A percentile compares a stretch with the other conserved stretches of the same genome.
These are phyloP conservation scores for Rachicladosporium sp. DNA, from an alignment of 2,329 filamentous ascomycete genomes.

Conservation along the genomic window DNA sequence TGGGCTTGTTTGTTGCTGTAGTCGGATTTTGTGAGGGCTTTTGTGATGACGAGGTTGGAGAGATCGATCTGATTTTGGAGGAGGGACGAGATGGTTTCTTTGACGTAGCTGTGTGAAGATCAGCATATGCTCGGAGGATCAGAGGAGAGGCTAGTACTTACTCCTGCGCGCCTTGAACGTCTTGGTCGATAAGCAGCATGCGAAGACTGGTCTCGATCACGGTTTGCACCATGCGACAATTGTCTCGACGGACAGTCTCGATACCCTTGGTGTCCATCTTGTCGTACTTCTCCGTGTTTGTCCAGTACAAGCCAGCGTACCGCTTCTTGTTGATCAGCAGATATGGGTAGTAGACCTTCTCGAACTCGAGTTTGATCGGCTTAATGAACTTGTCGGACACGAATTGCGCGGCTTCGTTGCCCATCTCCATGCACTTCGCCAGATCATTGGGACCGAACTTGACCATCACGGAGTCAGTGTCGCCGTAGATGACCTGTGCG, in stretches of 20 bases:
- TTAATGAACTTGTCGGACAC: slow-evolving; percentile 90
- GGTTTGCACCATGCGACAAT: slow-evolving; percentile 87
- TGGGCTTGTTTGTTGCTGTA: slow-evolving; percentile 92
- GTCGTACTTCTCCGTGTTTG: slow-evolving; percentile 84
- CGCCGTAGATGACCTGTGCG: slow-evolving; percentile 94
- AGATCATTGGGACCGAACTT: slow-evolving; percentile 90
- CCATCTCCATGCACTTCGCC: slow-evolving; percentile 80
- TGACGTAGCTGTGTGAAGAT: slow-evolving; percentile 63
- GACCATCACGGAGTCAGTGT: slow-evolving; percentile 99
- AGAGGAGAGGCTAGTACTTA: slow-evolving; percentile 39
- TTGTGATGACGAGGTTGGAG: slow-evolving; percentile 98
- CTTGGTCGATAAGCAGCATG: slow-evolving; percentile 90
- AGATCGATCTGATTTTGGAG: slow-evolving; percentile 97
- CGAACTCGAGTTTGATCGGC: slow-evolving; percentile 97
- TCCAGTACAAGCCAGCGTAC: slow-evolving; percentile 97
- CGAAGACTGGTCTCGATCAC: slow-evolving; percentile 93
- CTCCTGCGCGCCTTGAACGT: slow-evolving; percentile 85
- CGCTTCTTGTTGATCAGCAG: slow-evolving; percentile 99
- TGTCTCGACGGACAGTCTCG: slow-evolving; percentile 93
- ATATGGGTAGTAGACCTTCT: slow-evolving; percentile 98
- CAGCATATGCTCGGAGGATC: slow-evolving; percentile 21
- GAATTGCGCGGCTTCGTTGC: slow-evolving; percentile 78
- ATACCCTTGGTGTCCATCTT: slow-evolving; percentile 99
- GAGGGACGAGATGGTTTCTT: slow-evolving; percentile 86
- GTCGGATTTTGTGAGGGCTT: slow-evolving; percentile 80